Conservation (phyloP, 140 eudicot genomes). For the Anethum foeniculum region DNA sequence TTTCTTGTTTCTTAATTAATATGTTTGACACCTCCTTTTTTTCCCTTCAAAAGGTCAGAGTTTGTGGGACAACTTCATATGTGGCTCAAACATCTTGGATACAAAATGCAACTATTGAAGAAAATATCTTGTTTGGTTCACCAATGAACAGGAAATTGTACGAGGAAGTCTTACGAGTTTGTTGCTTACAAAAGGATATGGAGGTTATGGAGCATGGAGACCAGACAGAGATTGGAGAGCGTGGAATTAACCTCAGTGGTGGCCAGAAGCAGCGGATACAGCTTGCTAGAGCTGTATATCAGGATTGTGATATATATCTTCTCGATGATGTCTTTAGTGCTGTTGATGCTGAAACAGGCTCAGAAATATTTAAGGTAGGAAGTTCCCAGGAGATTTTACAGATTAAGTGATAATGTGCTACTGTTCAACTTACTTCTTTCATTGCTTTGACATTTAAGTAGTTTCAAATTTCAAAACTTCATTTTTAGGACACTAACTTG, state of each 20-base stretch:
- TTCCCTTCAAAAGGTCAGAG: slow-evolving; percentile 33
- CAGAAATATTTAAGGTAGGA: slow-evolving; percentile 65
- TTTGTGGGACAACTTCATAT: slow-evolving; percentile 64
- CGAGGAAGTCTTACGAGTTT: slow-evolving; percentile 40
- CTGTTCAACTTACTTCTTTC: not conserved
- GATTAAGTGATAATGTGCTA: not conserved
- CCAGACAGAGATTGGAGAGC: slow-evolving; percentile 85
- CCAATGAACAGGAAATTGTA: slow-evolving; percentile 43
- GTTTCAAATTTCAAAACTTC: not conserved
- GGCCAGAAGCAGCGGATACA: slow-evolving; percentile 91
- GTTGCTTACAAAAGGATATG: slow-evolving; percentile 63
- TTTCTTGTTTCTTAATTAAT: not conserved
- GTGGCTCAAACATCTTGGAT: slow-evolving; percentile 93
- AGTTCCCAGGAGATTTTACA: not conserved
- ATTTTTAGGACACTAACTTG: not conserved
- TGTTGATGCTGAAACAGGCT: slow-evolving; percentile 88
- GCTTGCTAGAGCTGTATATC: slow-evolving; percentile 80
- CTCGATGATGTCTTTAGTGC: slow-evolving; percentile 85
- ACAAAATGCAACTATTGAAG: slow-evolving; percentile 63
- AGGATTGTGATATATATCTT: slow-evolving; percentile 71
- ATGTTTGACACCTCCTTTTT: not conserved
- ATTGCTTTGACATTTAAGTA: not conserved
- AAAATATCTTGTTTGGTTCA: slow-evolving; percentile 71
- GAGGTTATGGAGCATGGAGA: slow-evolving; percentile 76
- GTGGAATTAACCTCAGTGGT: slow-evolving; percentile 85